Evolutionary conservation across 805 yeast genomes (phyloP), one percentile per base, ranked within the genome.

Genomic region (Isabelozyma heimii): DNA sequence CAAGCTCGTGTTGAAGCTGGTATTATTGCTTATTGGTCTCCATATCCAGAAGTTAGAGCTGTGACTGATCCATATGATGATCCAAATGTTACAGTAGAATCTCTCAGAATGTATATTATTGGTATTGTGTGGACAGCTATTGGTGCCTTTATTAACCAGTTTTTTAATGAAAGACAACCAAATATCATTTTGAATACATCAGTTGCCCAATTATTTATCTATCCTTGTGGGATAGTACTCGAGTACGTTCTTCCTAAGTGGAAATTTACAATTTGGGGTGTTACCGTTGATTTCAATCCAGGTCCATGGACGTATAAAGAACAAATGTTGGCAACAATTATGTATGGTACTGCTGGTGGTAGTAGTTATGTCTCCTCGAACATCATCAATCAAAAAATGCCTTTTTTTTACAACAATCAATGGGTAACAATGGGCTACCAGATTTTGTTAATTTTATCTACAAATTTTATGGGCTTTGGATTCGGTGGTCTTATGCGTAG

Each of bases 261-360:
- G 58, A 54, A 47, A 37, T 56, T 46, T 52, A 57, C 51, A 63
- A 62, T 52, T 37, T 59, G 47, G 54, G 53, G 46, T 46, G 17
- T 37, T 27, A 16, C 10, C 6, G 13, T 48, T 16, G 39, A 42
- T 33, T 14, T 42, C 2, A 49, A 44, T 17, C 50, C 49, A 16
- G 52, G 52, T 15, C 43, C 46, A n/a, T 47, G 87, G 85, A 67
- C 73, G 26, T 70, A 63, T 52, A 84, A 84, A 59, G 89, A 84
- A 57, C 89, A 84, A 61, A 81, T 83, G 83, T 72, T 85, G 50
- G 72, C 85, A 1, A 80, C 89, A 6, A 58, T 75, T 28, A 20
- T 24, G 15, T 69, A 56, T 53, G 56, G 48, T 64, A 49, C 51
- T 63, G 37, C 16, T 38, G 60, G 63, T 44, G 15, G 20, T 3